Percentiles rank a stretch among this genome's conserved stretches.
phyloP scores from a whole-genome alignment of 129 eudicot genomes.

The Apium graveolens region DNA sequence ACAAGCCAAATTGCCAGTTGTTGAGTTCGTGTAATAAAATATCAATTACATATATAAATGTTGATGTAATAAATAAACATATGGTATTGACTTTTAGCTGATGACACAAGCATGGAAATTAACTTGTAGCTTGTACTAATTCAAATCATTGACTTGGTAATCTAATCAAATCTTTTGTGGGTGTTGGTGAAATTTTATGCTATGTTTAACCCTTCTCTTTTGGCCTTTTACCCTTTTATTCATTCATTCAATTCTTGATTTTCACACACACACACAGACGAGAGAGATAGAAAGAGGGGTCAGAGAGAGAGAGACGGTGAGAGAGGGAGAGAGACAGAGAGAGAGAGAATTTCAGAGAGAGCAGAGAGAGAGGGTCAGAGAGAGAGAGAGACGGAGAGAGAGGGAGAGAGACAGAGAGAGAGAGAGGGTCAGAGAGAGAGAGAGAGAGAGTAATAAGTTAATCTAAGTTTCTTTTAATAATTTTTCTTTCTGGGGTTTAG shows the following conservation, averaged over 20 bases:
- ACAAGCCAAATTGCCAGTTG: background rate
- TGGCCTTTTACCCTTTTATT: background rate
- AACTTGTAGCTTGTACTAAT: background rate
- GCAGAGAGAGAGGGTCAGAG: no score
- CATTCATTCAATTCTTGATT: background rate
- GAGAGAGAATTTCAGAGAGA: no score
- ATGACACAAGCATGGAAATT: background rate
- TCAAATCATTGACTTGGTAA: background rate
- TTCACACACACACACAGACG: background rate
- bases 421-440: background rate
- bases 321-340: background rate
- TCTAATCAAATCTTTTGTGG: background rate
- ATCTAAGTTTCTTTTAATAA: no score
- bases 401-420: background rate
- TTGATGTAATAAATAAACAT: background rate
- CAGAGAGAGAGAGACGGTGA: background rate
- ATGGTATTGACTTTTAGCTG: background rate
- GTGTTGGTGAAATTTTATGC: background rate
- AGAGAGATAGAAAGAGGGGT: no score
- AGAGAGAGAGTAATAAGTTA: no score
- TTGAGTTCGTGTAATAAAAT: background rate
- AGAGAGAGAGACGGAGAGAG: no score
- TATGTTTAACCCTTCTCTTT: background rate
- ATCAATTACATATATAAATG: background rate
- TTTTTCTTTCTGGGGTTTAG: no score